Evolutionary conservation across 2,329 filamentous ascomycete species (phyloP), one percentile per base, ranked within the genome.

Genomic region (Teratosphaeria epicoccoides): DNA sequence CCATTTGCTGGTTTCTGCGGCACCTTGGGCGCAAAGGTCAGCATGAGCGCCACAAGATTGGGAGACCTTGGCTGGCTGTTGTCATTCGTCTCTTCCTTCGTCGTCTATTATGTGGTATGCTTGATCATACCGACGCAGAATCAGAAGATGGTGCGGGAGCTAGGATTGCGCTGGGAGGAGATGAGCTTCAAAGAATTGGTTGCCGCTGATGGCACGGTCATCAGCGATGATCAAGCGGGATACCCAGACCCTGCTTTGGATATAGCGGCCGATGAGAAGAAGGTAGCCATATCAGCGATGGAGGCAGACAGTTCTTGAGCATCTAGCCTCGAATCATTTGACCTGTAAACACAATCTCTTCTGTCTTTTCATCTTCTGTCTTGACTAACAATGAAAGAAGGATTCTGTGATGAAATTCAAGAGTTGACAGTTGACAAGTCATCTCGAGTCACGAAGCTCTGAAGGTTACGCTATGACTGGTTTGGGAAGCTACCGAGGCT

Each of bases 31-130:
- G 53, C 64, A 0, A 58, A 51, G 9, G 70, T 73, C 23, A 62
- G 59, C 28, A 49, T 57, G 9, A 52, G 59, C 0, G 70, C 67
- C 2, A 62, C 58, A 1, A 60, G 69, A 5, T 66, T 70, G 0
- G 76, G 75, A 0, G 73, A 76, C 20, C 79, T 85, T 57, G 81
- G 82, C 9, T 85, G 81, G 80, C 61, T 84, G 40, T 71, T 83
- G 44, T 81, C 81, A 0, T 84, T 85, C 59, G 68, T 75, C 4
- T 68, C 66, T 0, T 79, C 77, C 12, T 75, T 77, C 28, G 45
- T 79, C 1, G 72, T 83, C 0, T 84, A 84, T 65, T 67, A 62
- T 26, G 54, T 54, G 1, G 51, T 73, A 5, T 72, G 70, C 58
- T 50, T 52, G 23, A 46, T 72, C 20, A 71, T 68, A 66, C 70